Evolutionary conservation across 148 eudicot species (phyloP), one percentile per base, ranked within the genome.

Genomic region (Rhododendron williamsianum): DNA sequence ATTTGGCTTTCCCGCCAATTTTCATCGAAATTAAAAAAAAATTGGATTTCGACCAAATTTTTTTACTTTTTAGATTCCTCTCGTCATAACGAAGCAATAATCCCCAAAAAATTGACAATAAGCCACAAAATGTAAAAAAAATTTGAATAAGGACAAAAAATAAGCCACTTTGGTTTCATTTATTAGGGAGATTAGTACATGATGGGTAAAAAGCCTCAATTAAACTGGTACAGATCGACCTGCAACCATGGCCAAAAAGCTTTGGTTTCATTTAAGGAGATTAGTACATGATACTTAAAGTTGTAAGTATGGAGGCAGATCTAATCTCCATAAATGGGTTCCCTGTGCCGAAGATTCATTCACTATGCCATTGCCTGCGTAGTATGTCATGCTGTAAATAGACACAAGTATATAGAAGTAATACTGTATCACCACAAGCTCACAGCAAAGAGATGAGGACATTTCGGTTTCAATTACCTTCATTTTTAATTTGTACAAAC

Each of bases 171-270:
- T n/a, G n/a, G n/a, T n/a, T n/a, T n/a, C n/a, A n/a, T n/a, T n/a
- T n/a, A n/a, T n/a, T n/a, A n/a, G n/a, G n/a, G n/a, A n/a, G n/a
- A n/a, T n/a, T n/a, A n/a, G n/a, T n/a, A n/a, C n/a, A n/a, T n/a
- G n/a, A n/a, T n/a, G n/a, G n/a, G n/a, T n/a, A n/a, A n/a, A n/a
- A n/a, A 35, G 4, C 30, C 33, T 67, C 4, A 41, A 41, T 41
- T 41, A 45, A 23, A 45, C 63, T 58, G 6, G 54, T 12, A 58
- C 51, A 9, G 35, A 41, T 27, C 6, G 15, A 27, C 27, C 52
- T 38, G 52, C 84, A 46, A 82, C 25, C 27, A 21, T 81, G 11
- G 72, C 41, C n/a, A 80, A 56, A 67, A 81, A 81, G 48, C 71
- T 56, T 54, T 10, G 3, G 15, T 10, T 41, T 16, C 45, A 36